phyloP scores from a whole-genome alignment of 306 rosid genomes.

The Cotoneaster glaucophyllus region DNA sequence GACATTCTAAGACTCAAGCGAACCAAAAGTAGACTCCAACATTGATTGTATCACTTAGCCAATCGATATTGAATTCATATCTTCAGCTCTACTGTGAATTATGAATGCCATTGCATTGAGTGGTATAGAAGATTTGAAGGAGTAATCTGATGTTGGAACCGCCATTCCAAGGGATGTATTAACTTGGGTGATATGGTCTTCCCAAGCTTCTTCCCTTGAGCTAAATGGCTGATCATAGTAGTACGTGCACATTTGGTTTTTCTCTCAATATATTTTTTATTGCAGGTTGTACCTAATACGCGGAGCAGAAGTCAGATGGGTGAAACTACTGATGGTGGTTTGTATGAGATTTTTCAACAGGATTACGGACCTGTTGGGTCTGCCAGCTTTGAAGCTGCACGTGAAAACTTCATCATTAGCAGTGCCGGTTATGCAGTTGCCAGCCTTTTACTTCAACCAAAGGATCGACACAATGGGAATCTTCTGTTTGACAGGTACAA shows the following conservation, averaged over 20 bases:
- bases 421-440: conserved; percentile 99
- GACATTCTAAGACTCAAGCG: neutral
- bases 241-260: neutral
- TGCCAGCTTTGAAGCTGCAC: conserved; percentile 81
- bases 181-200: neutral
- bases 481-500: conserved; percentile 79
- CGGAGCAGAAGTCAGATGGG: conserved; percentile 99
- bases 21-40: neutral
- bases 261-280: neutral
- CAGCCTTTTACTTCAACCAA: conserved; percentile 95
- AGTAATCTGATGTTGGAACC: neutral
- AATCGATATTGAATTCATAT: neutral
- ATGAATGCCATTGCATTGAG: neutral
- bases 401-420: conserved; percentile 86
- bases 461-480: conserved; percentile 97
- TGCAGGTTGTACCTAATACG: conserved; percentile 89
- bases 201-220: neutral
- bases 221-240: neutral
- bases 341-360: conserved; percentile 94
- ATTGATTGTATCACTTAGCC: neutral
- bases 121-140: neutral
- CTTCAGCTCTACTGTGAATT: neutral
- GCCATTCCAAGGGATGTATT: neutral
- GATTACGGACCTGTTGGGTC: conserved; percentile 91
- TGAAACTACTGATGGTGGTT: conserved; percentile 95